A percentile compares a stretch with the other conserved stretches of the same genome.
These are phyloP conservation scores for Mycena latifolia DNA, from an alignment of 768 basidiomycete genomes.

Conservation along the genomic window DNA sequence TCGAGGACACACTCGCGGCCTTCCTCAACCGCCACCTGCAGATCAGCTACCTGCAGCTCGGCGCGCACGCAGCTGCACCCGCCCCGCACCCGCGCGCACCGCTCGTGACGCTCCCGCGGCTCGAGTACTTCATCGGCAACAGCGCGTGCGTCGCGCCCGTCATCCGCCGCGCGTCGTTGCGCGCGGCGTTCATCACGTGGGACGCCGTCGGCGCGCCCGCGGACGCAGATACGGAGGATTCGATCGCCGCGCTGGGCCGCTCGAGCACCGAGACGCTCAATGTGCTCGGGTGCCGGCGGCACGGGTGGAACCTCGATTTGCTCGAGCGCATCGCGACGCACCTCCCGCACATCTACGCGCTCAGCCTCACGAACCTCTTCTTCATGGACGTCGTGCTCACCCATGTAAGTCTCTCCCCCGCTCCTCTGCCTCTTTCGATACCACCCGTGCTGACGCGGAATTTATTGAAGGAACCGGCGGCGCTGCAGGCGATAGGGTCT, in stretches of 20 bases:
- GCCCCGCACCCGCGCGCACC: not conserved
- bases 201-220: slow-evolving; percentile 38
- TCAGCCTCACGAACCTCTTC: slow-evolving; percentile 53
- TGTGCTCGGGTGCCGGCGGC: slow-evolving; percentile 50
- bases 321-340: slow-evolving; percentile 48
- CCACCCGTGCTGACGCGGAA: no score
- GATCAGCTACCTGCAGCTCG: slow-evolving; percentile 51
- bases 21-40: slow-evolving; percentile 52
- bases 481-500: slow-evolving; percentile 42
- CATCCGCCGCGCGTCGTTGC: slow-evolving; percentile 42
- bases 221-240: slow-evolving; percentile 31
- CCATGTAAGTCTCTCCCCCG: not conserved
- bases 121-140: slow-evolving; percentile 51
- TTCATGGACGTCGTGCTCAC: slow-evolving; percentile 7
- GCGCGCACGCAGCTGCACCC: slow-evolving; percentile 24
- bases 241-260: slow-evolving; percentile 46
- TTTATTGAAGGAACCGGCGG: slow-evolving; percentile 30
- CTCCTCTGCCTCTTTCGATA: not conserved
- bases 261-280: slow-evolving; percentile 49
- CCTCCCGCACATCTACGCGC: slow-evolving; percentile 48
- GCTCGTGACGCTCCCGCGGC: slow-evolving; percentile 40
- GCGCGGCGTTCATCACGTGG: slow-evolving; percentile 54
- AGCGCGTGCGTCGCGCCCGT: slow-evolving; percentile 46
- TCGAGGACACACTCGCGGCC: slow-evolving; percentile 43
- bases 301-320: slow-evolving; percentile 56